Evolutionary conservation across 2,329 filamentous ascomycete species (phyloP), one percentile per base, ranked within the genome.

Genomic region (Colletotrichum liriopes): DNA sequence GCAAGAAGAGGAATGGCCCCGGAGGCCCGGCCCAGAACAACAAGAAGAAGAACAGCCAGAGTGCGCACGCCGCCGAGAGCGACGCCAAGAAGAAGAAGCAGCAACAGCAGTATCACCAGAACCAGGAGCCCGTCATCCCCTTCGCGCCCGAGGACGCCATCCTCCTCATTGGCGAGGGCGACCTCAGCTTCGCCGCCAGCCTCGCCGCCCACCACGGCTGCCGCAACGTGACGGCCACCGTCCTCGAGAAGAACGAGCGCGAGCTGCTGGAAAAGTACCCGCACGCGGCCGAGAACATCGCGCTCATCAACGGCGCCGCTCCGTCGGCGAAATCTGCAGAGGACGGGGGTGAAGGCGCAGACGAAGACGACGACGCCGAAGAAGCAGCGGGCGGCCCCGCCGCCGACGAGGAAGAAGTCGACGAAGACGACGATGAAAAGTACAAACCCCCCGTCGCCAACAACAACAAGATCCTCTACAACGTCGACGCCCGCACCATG

Each of bases 91-190:
- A 72, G 68, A 65, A 69, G 41, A 76, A 77, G 74, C 59, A 32
- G 32, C 70, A 72, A 20, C 45, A 70, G 60, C 67, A 76, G 43
- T 77, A 79, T 54, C 74, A 74, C 8, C 77, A 80, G 64, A 79
- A 82, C 65, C 76, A 78, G 74, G 81, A 82, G 74, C 90, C 86
- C 32, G 88, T 84, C 5, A 91, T 95, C 29, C 93, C 93, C 20
- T 95, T 96, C 81, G 81, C 86, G 32, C 83, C 88, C 49, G 83
- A 88, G 76, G 90, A 95, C 75, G 84, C 88, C 76, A 94, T 96
- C 74, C 89, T 96, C 8, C 88, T 96, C 3, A 83, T 96, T 63
- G 94, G 94, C 77, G 94, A 96, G 79, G 94, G 91, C 75, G 94
- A 97, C 81, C 90, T 96, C 78, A 94, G 92, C 79, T 96, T 95